Evolutionary conservation across 345 rosid genomes (phyloP).

Genomic region (Toxicodendron radicans): DNA sequence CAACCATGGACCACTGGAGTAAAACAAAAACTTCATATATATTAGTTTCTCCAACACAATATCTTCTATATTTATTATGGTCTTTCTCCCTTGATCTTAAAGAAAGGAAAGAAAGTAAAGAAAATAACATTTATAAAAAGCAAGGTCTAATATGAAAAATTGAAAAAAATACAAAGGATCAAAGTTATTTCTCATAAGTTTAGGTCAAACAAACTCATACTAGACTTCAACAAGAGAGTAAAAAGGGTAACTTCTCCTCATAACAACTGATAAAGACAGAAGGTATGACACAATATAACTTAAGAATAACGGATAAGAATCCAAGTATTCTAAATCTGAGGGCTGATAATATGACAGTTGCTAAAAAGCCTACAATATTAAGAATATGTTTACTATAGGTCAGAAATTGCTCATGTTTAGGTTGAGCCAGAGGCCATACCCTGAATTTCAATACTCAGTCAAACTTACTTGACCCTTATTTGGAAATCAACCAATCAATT

Average conservation of each 20-base stretch:
- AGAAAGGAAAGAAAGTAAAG: not conserved
- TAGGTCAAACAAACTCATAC: not conserved
- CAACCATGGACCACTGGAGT: conserved; percentile 77
- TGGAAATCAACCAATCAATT: too few species aligned
- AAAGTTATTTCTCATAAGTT: not conserved
- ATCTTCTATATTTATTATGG: conserved; percentile 2
- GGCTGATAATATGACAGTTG: not conserved
- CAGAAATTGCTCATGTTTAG: too few species aligned
- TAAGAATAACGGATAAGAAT: not conserved
- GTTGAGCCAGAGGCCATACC: too few species aligned
- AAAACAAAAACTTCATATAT: conserved; percentile 4
- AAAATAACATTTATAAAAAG: not conserved
- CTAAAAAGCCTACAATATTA: too few species aligned
- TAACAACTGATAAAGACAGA: not conserved
- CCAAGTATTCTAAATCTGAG: not conserved
- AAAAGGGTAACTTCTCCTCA: not conserved
- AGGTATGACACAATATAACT: not conserved
- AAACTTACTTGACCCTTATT: too few species aligned
- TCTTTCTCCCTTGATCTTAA: not conserved
- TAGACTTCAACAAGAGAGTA: not conserved
- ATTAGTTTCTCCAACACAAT: conserved; percentile 10
- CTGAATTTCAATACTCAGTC: too few species aligned
- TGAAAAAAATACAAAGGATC: not conserved
- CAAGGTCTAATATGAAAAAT: not conserved
- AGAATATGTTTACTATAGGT: too few species aligned